These are phyloP conservation scores for Phytopythium litorale DNA, from an alignment of 352 stramenopile species.

Conservation along the genomic window DNA sequence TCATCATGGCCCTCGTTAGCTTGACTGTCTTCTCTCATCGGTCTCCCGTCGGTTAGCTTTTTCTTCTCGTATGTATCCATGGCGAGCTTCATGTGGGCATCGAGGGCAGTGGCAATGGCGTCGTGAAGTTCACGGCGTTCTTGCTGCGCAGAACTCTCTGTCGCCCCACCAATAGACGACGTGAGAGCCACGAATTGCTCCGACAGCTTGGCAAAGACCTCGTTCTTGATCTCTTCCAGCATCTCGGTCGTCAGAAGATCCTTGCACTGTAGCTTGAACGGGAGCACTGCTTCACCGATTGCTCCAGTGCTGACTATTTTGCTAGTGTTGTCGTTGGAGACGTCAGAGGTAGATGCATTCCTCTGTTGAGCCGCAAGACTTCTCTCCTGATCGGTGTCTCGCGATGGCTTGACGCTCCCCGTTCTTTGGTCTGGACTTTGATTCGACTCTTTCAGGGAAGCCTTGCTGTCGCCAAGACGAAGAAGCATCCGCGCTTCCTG, in stretches of 20 bases:
- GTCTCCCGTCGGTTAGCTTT: not conserved
- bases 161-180: not conserved
- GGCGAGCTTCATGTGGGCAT: constrained; percentile 44
- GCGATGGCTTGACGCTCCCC: not conserved
- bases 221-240: constrained; percentile 56
- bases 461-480: constrained; percentile 2
- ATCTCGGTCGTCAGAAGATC: constrained; percentile 45
- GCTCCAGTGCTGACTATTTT: not conserved
- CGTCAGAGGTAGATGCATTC: not conserved
- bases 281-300: not conserved
- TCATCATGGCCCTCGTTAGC: not conserved
- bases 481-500: constrained; percentile 7
- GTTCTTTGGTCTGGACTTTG: not conserved
- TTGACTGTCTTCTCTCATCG: not conserved
- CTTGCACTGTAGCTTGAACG: constrained; percentile 40
- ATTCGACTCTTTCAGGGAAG: not conserved
- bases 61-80: constrained; percentile 23
- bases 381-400: not conserved
- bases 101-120: constrained; percentile 40
- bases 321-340: not conserved
- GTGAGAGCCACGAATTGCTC: constrained; percentile 24
- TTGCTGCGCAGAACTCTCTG: constrained; percentile 8
- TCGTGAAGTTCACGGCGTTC: constrained; percentile 36
- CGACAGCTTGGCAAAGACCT: constrained; percentile 54
- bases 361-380: not conserved